phyloP scores from a whole-genome alignment of 2,329 filamentous ascomycete genomes.

The Ustulina deusta region DNA sequence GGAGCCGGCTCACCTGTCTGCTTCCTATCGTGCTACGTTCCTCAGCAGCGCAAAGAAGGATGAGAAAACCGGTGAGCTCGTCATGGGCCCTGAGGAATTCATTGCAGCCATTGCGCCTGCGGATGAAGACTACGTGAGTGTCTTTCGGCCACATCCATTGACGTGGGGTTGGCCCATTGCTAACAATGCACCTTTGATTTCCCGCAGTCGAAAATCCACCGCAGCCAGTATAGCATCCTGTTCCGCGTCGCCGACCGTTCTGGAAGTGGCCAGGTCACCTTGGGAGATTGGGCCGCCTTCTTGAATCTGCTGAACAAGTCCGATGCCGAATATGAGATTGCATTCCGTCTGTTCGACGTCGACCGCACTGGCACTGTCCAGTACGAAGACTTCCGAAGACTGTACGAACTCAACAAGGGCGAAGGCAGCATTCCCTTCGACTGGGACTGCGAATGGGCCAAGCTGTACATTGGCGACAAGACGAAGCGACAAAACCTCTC shows the following conservation, averaged over 20 bases:
- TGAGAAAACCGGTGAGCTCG: conserved; percentile 78
- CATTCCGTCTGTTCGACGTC: conserved; percentile 94
- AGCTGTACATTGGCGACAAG: conserved; percentile 90
- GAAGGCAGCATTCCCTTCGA: conserved; percentile 89
- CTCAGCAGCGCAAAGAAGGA: conserved; percentile 80
- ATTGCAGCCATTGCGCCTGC: conserved; percentile 88
- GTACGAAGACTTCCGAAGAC: conserved; percentile 85
- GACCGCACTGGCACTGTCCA: conserved; percentile 86
- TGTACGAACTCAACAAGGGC: conserved; percentile 92
- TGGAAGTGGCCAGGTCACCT: conserved; percentile 76
- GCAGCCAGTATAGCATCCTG: conserved; percentile 93
- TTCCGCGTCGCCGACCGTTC: conserved; percentile 90
- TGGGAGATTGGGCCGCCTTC: conserved; percentile 92
- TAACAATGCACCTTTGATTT: conserved; percentile 15
- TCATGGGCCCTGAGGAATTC: conserved; percentile 88
- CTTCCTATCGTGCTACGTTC: conserved; percentile 82
- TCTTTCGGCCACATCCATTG: conserved; percentile 12
- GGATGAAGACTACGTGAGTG: conserved; percentile 89
- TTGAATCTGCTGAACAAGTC: conserved; percentile 94
- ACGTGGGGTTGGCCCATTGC: not conserved
- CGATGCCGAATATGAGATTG: conserved; percentile 98
- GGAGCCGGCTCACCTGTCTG: conserved; percentile 72
- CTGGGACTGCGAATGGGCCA: conserved; percentile 97
- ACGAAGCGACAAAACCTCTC: conserved; percentile 91
- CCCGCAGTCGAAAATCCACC: conserved; percentile 91